Conservation (phyloP, 257 asterid genomes). For the Scutellaria baicalensis region DNA sequence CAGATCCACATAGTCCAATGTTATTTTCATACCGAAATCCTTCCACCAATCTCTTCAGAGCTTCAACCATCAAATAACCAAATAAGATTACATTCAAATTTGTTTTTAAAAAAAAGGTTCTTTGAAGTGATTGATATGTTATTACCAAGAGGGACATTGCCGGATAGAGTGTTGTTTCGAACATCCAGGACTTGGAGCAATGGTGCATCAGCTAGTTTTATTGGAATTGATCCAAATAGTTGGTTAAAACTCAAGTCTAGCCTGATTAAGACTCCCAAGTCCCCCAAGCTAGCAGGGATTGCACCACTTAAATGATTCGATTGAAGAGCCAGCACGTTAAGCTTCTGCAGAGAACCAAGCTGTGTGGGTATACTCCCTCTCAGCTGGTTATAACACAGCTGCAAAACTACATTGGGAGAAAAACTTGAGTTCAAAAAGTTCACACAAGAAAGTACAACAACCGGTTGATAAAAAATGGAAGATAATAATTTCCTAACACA, state of each 20-base stretch:
- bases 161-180: conserved; percentile 73
- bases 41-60: conserved; percentile 63
- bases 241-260: conserved; percentile 68
- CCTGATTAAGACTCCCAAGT: conserved; percentile 52
- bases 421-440: neutral
- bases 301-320: conserved; percentile 77
- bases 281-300: conserved; percentile 92
- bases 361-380: conserved; percentile 82
- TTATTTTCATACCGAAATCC: conserved; percentile 74
- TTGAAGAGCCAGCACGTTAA: conserved; percentile 73
- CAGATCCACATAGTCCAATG: conserved; percentile 71
- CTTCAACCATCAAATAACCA: conserved; percentile 39
- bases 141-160: conserved; percentile 94
- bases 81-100: neutral
- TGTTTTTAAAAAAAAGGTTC: neutral
- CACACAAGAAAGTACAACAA: neutral
- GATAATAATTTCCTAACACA: neutral
- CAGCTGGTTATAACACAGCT: conserved; percentile 81
- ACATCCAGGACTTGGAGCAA: conserved; percentile 67
- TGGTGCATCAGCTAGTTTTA: conserved; percentile 77
- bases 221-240: conserved; percentile 83
- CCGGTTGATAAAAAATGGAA: neutral
- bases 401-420: conserved; percentile 53
- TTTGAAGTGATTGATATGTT: neutral
- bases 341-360: conserved; percentile 53